These are phyloP conservation scores for Artemisia tridentata DNA, from an alignment of 129 eudicot species.

Conservation along the genomic window DNA sequence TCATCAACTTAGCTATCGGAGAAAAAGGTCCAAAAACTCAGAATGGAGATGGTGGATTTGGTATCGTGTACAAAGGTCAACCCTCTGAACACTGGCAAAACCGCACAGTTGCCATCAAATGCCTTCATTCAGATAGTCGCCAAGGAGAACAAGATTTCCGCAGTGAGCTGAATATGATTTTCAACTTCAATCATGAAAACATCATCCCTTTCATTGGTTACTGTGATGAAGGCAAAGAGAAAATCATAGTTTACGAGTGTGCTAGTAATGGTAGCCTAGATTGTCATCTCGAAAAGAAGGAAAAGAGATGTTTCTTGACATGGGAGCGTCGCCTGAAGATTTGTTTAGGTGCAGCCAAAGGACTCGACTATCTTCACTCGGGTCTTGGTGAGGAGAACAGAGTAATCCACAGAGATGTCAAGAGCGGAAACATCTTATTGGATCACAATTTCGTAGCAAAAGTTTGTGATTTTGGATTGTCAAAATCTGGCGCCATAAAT, in stretches of 20 bases:
- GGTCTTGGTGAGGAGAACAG: no score
- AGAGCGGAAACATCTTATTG: no score
- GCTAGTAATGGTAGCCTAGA: not conserved
- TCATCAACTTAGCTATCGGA: not conserved
- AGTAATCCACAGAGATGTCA: no score
- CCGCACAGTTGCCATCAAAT: not conserved
- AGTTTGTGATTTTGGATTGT: no score
- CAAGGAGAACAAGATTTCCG: not conserved
- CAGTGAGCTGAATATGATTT: not conserved
- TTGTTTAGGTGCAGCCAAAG: no score
- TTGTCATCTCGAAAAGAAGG: not conserved
- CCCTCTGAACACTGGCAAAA: not conserved
- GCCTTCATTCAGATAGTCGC: not conserved
- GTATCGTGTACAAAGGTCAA: not conserved
- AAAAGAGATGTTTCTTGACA: no score
- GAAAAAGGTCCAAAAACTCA: not conserved
- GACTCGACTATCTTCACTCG: no score
- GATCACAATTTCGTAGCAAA: no score
- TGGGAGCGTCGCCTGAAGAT: no score
- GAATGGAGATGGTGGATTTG: not conserved
- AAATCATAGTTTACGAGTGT: not conserved
- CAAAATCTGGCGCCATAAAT: no score
- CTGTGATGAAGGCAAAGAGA: not conserved
- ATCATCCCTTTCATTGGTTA: not conserved
- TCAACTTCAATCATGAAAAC: not conserved